phyloP scores from a whole-genome alignment of 257 asterid genomes.

The Haberlea rhodopensis region DNA sequence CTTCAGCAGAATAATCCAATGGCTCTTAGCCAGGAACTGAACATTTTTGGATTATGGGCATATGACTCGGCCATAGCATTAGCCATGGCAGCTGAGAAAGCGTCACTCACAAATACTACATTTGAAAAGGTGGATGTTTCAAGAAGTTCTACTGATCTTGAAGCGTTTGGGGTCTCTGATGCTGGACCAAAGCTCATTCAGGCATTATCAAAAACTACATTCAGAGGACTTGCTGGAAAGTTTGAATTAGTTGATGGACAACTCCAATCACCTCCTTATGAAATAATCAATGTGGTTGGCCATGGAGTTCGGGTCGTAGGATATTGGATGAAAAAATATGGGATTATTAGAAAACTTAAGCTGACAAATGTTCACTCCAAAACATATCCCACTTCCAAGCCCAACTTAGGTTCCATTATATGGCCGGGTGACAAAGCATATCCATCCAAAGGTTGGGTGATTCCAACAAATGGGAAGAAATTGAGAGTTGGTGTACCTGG shows the following conservation, averaged over 20 bases:
- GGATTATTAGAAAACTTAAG: constrained; percentile 6
- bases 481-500: constrained; percentile 15
- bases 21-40: not conserved
- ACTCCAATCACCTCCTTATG: constrained; percentile 22
- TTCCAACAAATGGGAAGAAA: constrained; percentile 20
- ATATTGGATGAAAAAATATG: constrained; percentile 23
- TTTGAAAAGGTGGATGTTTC: not conserved
- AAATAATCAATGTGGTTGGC: constrained; percentile 23
- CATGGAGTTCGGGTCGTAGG: constrained; percentile 13
- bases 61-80: constrained; percentile 22
- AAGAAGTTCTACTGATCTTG: constrained; percentile 8
- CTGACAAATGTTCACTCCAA: not conserved
- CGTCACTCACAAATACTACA: not conserved
- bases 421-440: constrained; percentile 26
- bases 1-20: not conserved
- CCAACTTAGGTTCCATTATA: constrained; percentile 2
- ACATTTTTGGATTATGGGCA: constrained; percentile 24
- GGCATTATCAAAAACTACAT: constrained; percentile 13
- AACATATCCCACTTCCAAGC: not conserved
- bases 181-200: constrained; percentile 15
- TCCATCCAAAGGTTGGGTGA: constrained; percentile 25
- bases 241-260: constrained; percentile 18
- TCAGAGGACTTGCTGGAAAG: constrained; percentile 21
- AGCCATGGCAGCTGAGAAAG: constrained; percentile 27
- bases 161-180: constrained; percentile 10